Percentiles rank a stretch among this genome's conserved stretches.
These are phyloP conservation scores for grape (Vitis vinifera) DNA, from an alignment of 164 flowering plant species.

Conservation along the genomic window ASM3070453v1 NC_081806.1:4179501-4180000, in stretches of 20 bases:
- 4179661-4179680: too few species aligned
- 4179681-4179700: background rate
- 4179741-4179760: background rate
- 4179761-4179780: constrained; percentile 1
- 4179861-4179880: background rate
- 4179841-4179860: too few species aligned
- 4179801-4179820: constrained; percentile 2
- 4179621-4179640: background rate
- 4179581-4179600: background rate
- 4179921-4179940: background rate
- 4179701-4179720: background rate
- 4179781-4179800: background rate
- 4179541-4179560: constrained; percentile 6
- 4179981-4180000: constrained; percentile 11
- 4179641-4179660: constrained; percentile 3
- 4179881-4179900: constrained; percentile 3
- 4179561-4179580: constrained; percentile 7
- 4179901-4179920: constrained; percentile 10
- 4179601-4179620: background rate
- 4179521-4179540: background rate
- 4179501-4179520: background rate
- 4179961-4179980: background rate
- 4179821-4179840: constrained; percentile 1
- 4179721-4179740: background rate
- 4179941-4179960: too few species aligned